Evolutionary conservation across 2,329 filamentous ascomycete genomes (phyloP).

Genomic region (Geosmithia flava): DNA sequence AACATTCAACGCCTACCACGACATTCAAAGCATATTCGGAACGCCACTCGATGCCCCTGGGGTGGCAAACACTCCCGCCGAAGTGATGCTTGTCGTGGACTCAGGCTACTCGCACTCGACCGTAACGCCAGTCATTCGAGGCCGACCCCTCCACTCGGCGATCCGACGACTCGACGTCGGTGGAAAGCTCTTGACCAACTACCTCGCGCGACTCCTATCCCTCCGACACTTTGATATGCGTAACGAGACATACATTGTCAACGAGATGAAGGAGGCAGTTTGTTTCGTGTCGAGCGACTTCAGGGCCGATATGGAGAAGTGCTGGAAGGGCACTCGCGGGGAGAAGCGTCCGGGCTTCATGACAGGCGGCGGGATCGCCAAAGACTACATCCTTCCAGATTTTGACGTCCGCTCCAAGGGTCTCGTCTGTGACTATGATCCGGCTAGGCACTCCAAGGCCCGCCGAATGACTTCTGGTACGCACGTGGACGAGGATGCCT

Average conservation of each 20-base stretch:
- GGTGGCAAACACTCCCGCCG: slow-evolving; percentile 42
- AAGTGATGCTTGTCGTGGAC: slow-evolving; percentile 81
- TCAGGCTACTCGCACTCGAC: slow-evolving; percentile 90
- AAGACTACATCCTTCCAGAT: slow-evolving; percentile 89
- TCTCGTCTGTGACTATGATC: slow-evolving; percentile 65
- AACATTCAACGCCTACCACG: slow-evolving; percentile 70
- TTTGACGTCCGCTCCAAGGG: slow-evolving; percentile 50
- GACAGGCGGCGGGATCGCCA: slow-evolving; percentile 51
- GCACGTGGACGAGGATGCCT: slow-evolving; percentile 53
- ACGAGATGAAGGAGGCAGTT: slow-evolving; percentile 86
- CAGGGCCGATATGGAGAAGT: slow-evolving; percentile 60
- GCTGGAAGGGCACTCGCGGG: slow-evolving; percentile 66
- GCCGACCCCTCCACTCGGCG: slow-evolving; percentile 67
- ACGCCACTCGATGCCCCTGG: slow-evolving; percentile 36
- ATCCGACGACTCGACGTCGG: slow-evolving; percentile 81
- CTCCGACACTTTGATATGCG: slow-evolving; percentile 91
- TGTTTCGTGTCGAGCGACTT: slow-evolving; percentile 80
- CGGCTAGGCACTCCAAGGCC: slow-evolving; percentile 42
- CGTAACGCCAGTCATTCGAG: slow-evolving; percentile 73
- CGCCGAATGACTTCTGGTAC: slow-evolving; percentile 30
- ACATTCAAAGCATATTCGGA: slow-evolving; percentile 57
- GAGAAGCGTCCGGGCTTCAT: slow-evolving; percentile 37
- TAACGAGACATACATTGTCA: slow-evolving; percentile 85
- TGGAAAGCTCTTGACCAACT: slow-evolving; percentile 87
- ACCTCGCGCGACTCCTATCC: slow-evolving; percentile 80